These are phyloP conservation scores for Botryotinia narcissicola DNA, from an alignment of 2,329 filamentous ascomycete genomes.

Conservation along the genomic window DNA sequence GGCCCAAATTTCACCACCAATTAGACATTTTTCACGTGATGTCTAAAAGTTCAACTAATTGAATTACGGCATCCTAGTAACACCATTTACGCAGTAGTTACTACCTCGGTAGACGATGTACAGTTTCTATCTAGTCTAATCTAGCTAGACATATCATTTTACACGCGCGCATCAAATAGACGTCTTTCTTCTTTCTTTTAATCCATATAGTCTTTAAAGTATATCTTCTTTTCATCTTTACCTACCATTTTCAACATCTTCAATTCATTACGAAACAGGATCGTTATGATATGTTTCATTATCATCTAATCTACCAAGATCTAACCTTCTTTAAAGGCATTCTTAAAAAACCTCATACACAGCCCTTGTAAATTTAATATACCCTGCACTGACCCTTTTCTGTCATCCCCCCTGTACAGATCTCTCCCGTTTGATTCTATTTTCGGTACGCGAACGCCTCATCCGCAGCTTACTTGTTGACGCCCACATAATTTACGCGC, in stretches of 20 bases:
- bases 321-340: slow-evolving; percentile 4
- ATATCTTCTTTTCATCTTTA: background rate
- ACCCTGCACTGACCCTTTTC: background rate
- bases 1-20: background rate
- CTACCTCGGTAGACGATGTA: background rate
- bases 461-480: slow-evolving; percentile 21
- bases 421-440: slow-evolving; percentile 16
- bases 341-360: background rate
- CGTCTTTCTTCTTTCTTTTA: background rate
- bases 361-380: slow-evolving; percentile 1
- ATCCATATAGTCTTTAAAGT: background rate
- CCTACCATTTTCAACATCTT: slow-evolving; percentile 16
- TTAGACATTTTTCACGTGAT: slow-evolving; percentile 3
- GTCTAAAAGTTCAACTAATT: background rate
- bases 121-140: background rate
- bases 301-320: slow-evolving; percentile 9
- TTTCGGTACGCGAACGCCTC: slow-evolving; percentile 21
- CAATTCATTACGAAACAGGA: slow-evolving; percentile 17
- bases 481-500: slow-evolving; percentile 20
- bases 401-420: slow-evolving; percentile 2
- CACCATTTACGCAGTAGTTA: background rate
- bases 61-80: background rate
- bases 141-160: background rate
- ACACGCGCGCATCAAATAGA: slow-evolving; percentile 15
- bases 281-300: slow-evolving; percentile 15